These are phyloP conservation scores for Microascus cirrosus DNA, from an alignment of 2,329 filamentous ascomycete species.

Conservation along the genomic window DNA sequence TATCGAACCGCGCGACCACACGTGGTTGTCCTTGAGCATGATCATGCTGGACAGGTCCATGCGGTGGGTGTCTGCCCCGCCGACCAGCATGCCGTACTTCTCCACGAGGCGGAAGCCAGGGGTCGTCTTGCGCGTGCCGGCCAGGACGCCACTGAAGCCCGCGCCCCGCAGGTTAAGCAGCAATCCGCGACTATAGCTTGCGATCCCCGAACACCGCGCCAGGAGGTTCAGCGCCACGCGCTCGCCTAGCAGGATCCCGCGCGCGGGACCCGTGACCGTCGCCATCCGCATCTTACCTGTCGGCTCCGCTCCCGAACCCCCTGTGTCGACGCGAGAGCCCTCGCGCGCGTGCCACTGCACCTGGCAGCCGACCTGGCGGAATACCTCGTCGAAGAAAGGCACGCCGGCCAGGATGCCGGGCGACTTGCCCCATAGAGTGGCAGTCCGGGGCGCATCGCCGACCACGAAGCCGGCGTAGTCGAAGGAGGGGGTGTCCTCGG, in stretches of 20 bases:
- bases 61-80: slow-evolving; percentile 82
- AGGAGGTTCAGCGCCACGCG: slow-evolving; percentile 85
- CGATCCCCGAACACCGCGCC: slow-evolving; percentile 83
- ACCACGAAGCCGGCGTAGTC: slow-evolving; percentile 98
- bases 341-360: slow-evolving; percentile 81
- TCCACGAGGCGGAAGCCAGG: slow-evolving; percentile 91
- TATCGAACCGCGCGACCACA: slow-evolving; percentile 85
- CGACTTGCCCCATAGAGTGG: slow-evolving; percentile 60
- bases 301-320: slow-evolving; percentile 30
- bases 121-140: slow-evolving; percentile 93
- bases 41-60: slow-evolving; percentile 92
- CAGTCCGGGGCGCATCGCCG: slow-evolving; percentile 53
- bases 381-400: slow-evolving; percentile 93
- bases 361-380: slow-evolving; percentile 78
- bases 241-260: slow-evolving; percentile 77
- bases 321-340: slow-evolving; percentile 56
- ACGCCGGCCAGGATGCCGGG: slow-evolving; percentile 76
- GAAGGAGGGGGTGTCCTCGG: slow-evolving; percentile 91
- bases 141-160: slow-evolving; percentile 76
- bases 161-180: slow-evolving; percentile 44
- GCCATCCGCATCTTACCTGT: slow-evolving; percentile 51
- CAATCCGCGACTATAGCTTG: slow-evolving; percentile 52
- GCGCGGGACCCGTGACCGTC: slow-evolving; percentile 74
- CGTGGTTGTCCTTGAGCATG: slow-evolving; percentile 98
- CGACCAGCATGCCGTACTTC: slow-evolving; percentile 95